Conservation (phyloP, 371 early-diverging fungal species). For the Polyrhizophydium stewartii region DNA sequence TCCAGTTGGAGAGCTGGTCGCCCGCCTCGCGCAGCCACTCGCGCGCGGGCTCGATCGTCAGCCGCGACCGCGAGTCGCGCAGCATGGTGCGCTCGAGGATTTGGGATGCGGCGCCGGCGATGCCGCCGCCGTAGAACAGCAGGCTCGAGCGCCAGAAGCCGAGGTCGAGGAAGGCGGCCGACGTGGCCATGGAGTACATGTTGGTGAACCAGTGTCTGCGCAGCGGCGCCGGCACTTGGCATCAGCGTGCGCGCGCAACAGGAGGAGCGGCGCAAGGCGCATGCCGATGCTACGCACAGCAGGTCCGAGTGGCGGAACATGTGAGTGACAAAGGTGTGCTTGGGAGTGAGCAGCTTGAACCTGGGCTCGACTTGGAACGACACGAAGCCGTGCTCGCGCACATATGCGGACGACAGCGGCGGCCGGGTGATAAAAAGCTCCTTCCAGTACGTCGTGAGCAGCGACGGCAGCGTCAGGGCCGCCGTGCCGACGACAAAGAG, state of each 20-base stretch:
- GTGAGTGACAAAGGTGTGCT: constrained; percentile 21
- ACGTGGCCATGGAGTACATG: constrained; percentile 17
- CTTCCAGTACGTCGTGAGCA: constrained; percentile 6
- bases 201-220: constrained; percentile 20
- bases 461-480: constrained; percentile 21
- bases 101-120: constrained; percentile 21
- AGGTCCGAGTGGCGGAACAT: constrained; percentile 32
- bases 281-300: not conserved
- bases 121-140: constrained; percentile 27
- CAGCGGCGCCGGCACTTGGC: not conserved
- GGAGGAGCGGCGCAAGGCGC: not conserved
- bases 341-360: constrained; percentile 13
- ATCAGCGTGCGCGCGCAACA: not conserved
- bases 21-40: too few species aligned
- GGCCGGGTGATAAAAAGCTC: constrained; percentile 10
- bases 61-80: not conserved
- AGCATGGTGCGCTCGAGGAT: constrained; percentile 7
- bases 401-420: constrained; percentile 7
- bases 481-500: constrained; percentile 4
- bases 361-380: constrained; percentile 4
- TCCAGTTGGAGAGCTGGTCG: not conserved
- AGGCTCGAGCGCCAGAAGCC: constrained; percentile 8
- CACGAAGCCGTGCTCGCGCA: not conserved
- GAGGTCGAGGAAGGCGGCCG: constrained; percentile 6
- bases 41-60: too few species aligned